phyloP scores from a whole-genome alignment of 768 basidiomycete genomes.

The Cantharellus anzutake region DNA sequence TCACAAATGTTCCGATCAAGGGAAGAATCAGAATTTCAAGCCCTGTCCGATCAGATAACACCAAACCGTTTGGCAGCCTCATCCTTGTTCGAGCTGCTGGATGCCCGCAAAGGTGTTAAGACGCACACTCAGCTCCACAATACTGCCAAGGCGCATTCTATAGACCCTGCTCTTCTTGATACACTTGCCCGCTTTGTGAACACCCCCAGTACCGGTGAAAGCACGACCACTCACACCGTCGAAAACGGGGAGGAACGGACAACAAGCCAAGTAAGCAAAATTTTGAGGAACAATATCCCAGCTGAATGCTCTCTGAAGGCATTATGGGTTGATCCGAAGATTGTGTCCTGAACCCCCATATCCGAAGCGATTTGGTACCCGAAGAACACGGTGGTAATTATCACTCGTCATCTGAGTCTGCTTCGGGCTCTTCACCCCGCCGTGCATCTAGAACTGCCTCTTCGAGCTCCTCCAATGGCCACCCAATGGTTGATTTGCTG shows the following conservation, averaged over 20 bases:
- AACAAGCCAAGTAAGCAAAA: constrained; percentile 25
- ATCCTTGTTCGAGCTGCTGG: constrained; percentile 36
- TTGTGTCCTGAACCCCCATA: no score
- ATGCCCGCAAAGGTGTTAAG: constrained; percentile 35
- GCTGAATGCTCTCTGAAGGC: no score
- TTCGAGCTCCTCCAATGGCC: constrained; percentile 56
- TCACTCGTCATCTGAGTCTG: not conserved
- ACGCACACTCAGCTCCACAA: constrained; percentile 25
- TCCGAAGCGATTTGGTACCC: no score
- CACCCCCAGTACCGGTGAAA: constrained; percentile 39
- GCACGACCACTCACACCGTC: constrained; percentile 24
- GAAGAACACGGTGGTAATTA: no score
- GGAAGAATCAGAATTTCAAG: constrained; percentile 35
- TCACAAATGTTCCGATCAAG: constrained; percentile 35
- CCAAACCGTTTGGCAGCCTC: constrained; percentile 37
- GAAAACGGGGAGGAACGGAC: constrained; percentile 37
- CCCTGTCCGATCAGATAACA: constrained; percentile 21
- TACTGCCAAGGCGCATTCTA: constrained; percentile 33
- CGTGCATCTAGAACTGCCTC: constrained; percentile 24
- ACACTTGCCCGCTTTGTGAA: constrained; percentile 37
- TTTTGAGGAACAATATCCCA: no score
- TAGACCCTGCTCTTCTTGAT: constrained; percentile 35
- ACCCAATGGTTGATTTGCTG: constrained; percentile 39
- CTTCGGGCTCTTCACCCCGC: not conserved
- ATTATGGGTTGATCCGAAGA: no score